A percentile compares a stretch with the other conserved stretches of the same genome.
These are phyloP conservation scores for Bifiguratus adelaidae DNA, from an alignment of 192 early-diverging fungal species.

Conservation along the genomic window DNA sequence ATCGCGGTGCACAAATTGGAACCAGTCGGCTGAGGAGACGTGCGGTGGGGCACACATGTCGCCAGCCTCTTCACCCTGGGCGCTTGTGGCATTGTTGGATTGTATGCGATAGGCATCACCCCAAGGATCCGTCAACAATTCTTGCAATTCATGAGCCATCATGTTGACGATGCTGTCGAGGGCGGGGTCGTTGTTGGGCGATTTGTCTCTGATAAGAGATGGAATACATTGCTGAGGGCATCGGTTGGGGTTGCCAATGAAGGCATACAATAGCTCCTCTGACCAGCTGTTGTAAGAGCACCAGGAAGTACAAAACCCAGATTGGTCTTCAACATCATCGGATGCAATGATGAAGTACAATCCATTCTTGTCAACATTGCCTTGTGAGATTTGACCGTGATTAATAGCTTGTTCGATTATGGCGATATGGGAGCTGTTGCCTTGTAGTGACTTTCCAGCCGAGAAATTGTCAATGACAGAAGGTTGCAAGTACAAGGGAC, in stretches of 20 bases:
- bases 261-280: conserved; percentile 19
- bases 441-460: conserved; percentile 7
- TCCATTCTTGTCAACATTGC: conserved; percentile 17
- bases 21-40: neutral
- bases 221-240: conserved; percentile 21
- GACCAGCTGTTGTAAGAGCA: conserved; percentile 17
- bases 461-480: conserved; percentile 14
- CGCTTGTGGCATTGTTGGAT: neutral
- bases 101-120: conserved; percentile 14
- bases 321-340: conserved; percentile 9
- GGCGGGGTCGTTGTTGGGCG: conserved; percentile 18
- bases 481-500: conserved; percentile 17
- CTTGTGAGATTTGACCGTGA: conserved; percentile 13
- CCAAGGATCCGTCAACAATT: conserved; percentile 21
- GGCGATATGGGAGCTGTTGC: conserved; percentile 6
- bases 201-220: conserved; percentile 6
- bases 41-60: neutral
- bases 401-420: conserved; percentile 19
- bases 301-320: conserved; percentile 11
- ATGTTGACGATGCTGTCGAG: conserved; percentile 20
- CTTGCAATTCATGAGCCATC: conserved; percentile 22
- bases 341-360: conserved; percentile 17
- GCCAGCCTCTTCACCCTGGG: neutral
- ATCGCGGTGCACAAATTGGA: neutral
- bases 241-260: conserved; percentile 19